phyloP scores from a whole-genome alignment of 2,329 filamentous ascomycete genomes.

The Celoporthe dispersa region DNA sequence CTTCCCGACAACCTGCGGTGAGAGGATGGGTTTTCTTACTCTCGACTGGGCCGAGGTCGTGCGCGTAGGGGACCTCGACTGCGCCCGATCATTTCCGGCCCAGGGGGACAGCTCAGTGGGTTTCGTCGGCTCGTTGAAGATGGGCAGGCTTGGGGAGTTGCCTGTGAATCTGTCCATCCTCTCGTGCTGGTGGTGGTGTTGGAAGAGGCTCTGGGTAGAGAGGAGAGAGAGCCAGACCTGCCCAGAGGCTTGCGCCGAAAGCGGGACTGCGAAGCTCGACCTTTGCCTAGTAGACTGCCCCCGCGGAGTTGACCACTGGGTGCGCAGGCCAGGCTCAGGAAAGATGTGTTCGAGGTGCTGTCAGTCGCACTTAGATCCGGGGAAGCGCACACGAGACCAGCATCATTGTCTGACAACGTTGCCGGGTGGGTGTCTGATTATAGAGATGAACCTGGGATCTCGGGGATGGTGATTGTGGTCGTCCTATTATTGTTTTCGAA shows the following conservation, averaged over 20 bases:
- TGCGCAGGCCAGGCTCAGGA: conserved; percentile 18
- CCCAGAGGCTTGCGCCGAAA: background rate
- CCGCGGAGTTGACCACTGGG: background rate
- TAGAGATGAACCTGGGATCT: background rate
- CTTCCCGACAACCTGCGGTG: background rate
- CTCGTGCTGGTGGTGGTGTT: background rate
- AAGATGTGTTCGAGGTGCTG: conserved; percentile 19
- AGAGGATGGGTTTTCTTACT: conserved; percentile 43
- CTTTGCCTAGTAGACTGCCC: background rate
- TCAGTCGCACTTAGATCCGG: conserved; percentile 27
- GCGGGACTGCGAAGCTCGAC: background rate
- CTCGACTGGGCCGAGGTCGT: conserved; percentile 61
- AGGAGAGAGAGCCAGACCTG: background rate
- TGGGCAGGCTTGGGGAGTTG: conserved; percentile 27
- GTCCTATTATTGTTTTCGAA: background rate
- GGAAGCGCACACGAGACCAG: conserved; percentile 11
- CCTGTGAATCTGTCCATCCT: conserved; percentile 30
- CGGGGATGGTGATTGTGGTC: background rate
- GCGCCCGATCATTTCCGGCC: conserved; percentile 40
- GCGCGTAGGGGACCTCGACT: conserved; percentile 42
- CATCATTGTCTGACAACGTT: conserved; percentile 21
- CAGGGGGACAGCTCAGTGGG: conserved; percentile 27
- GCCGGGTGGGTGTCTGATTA: background rate
- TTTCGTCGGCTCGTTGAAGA: conserved; percentile 28
- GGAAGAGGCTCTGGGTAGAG: background rate